phyloP scores from a whole-genome alignment of 225 moss, liverwort and hornwort genomes.

The Rhytidiadelphus loreus region DNA sequence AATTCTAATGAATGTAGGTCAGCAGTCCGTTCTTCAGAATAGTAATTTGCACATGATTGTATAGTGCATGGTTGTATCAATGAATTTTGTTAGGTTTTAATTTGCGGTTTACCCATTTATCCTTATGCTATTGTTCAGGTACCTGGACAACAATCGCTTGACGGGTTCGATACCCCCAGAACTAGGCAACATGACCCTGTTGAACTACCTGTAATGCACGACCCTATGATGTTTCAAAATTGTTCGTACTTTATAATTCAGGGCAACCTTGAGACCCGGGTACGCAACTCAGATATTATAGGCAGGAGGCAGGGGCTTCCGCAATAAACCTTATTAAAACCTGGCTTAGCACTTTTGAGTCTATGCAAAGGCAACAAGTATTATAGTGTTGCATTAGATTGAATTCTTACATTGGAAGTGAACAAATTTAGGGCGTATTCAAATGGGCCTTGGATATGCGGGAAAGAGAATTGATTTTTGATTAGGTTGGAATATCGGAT shows the following conservation, averaged over 20 bases:
- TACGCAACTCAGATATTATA: neutral
- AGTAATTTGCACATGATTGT: neutral
- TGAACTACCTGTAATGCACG: conserved; percentile 44
- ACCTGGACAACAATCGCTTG: conserved; percentile 41
- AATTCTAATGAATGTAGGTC: neutral
- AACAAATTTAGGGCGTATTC: neutral
- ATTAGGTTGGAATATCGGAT: neutral
- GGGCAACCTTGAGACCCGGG: neutral
- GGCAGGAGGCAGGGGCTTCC: neutral
- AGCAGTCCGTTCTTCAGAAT: neutral
- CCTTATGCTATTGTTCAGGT: conserved; percentile 5
- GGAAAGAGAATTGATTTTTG: neutral
- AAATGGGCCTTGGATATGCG: neutral
- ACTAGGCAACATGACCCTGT: conserved; percentile 45
- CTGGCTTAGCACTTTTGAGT: neutral
- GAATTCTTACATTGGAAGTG: neutral
- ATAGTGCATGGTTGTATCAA: neutral
- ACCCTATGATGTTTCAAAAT: neutral
- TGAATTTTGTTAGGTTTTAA: neutral
- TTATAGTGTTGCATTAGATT: neutral
- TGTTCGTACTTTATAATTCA: neutral
- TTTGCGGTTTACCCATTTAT: neutral
- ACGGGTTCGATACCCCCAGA: conserved; percentile 47
- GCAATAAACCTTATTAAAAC: neutral
- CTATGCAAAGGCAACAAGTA: neutral